Evolutionary conservation across 768 basidiomycete genomes (phyloP).

Genomic region (Phanerochaete carnosa): DNA sequence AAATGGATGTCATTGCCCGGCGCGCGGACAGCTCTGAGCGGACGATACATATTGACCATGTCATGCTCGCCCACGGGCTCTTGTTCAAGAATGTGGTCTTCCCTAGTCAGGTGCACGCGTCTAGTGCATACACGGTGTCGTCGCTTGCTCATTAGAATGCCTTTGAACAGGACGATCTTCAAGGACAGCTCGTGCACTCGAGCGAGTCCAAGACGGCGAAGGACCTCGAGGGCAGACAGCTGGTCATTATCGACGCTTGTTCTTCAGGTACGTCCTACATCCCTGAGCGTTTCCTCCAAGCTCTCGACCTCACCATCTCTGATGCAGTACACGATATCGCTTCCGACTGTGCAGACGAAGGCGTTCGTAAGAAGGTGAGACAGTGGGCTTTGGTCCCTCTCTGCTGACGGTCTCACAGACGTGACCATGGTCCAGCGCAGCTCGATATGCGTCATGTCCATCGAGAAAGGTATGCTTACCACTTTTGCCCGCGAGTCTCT

Average conservation of each 20-base stretch:
- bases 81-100: not conserved
- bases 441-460: no score
- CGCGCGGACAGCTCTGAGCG: conserved; percentile 33
- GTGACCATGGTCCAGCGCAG: conserved; percentile 47
- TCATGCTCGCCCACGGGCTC: conserved; percentile 34
- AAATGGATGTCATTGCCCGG: conserved; percentile 25
- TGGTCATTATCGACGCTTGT: not conserved
- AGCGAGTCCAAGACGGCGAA: conserved; percentile 47
- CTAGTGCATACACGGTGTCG: conserved; percentile 38
- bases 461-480: conserved; percentile 32
- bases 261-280: not conserved
- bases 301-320: conserved; percentile 25
- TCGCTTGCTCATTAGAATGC: conserved; percentile 39
- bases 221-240: conserved; percentile 64
- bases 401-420: conserved; percentile 39
- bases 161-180: conserved; percentile 61
- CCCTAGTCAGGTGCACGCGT: conserved; percentile 4
- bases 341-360: no score
- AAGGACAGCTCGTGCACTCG: conserved; percentile 62
- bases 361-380: conserved; percentile 21
- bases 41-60: conserved; percentile 25
- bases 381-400: not conserved
- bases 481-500: conserved; percentile 29
- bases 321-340: conserved; percentile 44
- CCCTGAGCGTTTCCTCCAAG: not conserved